Conservation (phyloP, 176 grass and related monocot species). For the Poa pratensis region DNA sequence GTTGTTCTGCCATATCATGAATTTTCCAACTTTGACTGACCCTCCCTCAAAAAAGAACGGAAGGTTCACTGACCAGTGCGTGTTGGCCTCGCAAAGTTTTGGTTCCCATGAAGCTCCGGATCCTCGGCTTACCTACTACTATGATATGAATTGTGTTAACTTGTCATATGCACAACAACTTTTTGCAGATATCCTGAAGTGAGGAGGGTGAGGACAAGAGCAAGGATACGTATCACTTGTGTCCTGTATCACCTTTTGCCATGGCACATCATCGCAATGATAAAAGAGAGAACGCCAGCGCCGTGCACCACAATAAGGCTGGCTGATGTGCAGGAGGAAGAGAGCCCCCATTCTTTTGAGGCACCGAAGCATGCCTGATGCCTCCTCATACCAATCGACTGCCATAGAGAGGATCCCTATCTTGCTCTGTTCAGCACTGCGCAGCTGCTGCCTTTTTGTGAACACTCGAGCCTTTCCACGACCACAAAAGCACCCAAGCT, state of each 20-base stretch:
- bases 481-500: slow-evolving; percentile 31
- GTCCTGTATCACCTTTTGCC: slow-evolving; percentile 33
- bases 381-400: slow-evolving; percentile 34
- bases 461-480: slow-evolving; percentile 47
- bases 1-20: too few species aligned
- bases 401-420: slow-evolving; percentile 8
- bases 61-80: too few species aligned
- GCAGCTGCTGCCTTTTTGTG: slow-evolving; percentile 37
- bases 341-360: slow-evolving; percentile 53
- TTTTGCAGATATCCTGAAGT: background rate
- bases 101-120: too few species aligned
- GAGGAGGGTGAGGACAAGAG: slow-evolving; percentile 9
- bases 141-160: background rate
- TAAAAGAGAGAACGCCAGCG: slow-evolving; percentile 37
- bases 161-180: too few species aligned
- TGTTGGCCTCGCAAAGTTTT: too few species aligned
- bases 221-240: background rate
- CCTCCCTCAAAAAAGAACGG: too few species aligned
- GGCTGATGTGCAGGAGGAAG: slow-evolving; percentile 26
- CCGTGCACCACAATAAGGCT: background rate
- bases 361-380: slow-evolving; percentile 44
- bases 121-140: too few species aligned
- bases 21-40: too few species aligned
- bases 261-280: slow-evolving; percentile 48
- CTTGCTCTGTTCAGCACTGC: slow-evolving; percentile 42